Evolutionary conservation across 176 grass and related monocot genomes (phyloP).

Genomic region (Chloris gayana): DNA sequence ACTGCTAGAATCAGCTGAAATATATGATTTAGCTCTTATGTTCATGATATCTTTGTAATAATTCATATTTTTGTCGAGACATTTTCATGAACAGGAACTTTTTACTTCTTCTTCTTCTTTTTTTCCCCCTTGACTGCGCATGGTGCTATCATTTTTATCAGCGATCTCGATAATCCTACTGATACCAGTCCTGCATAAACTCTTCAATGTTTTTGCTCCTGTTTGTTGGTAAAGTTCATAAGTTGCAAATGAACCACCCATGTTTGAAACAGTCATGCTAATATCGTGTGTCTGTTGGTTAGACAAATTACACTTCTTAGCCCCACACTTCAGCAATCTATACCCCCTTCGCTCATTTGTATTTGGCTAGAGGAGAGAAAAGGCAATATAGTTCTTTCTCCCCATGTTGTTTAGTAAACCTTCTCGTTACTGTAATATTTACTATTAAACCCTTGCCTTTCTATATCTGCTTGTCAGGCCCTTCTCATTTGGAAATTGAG

Average conservation of each 20-base stretch:
- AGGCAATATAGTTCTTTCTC: background rate
- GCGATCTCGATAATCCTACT: background rate
- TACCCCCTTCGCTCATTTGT: background rate
- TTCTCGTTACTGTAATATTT: background rate
- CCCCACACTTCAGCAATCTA: background rate
- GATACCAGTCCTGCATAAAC: background rate
- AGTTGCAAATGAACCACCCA: background rate
- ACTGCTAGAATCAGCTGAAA: background rate
- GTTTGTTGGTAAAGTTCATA: slow-evolving; percentile 1
- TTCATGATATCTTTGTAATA: slow-evolving; percentile 3
- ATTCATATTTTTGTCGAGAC: background rate
- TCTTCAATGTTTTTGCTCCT: background rate
- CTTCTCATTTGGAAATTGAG: slow-evolving; percentile 16
- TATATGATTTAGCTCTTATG: background rate
- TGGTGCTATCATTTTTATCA: slow-evolving; percentile 18
- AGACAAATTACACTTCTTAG: background rate
- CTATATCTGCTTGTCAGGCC: slow-evolving; percentile 30
- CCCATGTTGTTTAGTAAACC: background rate
- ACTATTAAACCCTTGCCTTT: background rate
- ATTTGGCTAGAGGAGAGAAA: background rate
- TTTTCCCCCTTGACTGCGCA: background rate
- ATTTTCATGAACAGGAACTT: slow-evolving; percentile 20
- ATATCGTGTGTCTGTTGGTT: background rate
- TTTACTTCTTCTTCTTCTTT: background rate
- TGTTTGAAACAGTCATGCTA: background rate